Evolutionary conservation across 345 rosid species (phyloP).

Genomic region (Boechera stricta): DNA sequence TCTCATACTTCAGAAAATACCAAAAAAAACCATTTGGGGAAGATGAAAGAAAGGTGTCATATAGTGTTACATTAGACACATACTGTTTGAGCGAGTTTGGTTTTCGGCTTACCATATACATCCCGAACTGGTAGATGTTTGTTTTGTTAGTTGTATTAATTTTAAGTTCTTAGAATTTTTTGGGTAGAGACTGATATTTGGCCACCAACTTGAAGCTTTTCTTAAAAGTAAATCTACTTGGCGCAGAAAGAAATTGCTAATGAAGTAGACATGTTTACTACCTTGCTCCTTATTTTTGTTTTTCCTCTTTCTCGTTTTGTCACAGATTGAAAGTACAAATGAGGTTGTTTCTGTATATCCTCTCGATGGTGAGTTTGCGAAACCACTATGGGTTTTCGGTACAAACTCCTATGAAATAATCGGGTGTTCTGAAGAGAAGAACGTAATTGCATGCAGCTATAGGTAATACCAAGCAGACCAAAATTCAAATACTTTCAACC

Average conservation of each 20-base stretch:
- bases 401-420: constrained; percentile 77
- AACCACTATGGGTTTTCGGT: constrained; percentile 88
- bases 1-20: not conserved
- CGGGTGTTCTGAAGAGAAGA: constrained; percentile 60
- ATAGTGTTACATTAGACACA: not conserved
- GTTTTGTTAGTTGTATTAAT: not conserved
- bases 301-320: constrained; percentile 7
- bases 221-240: not conserved
- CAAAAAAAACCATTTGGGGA: not conserved
- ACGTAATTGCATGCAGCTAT: constrained; percentile 79
- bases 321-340: constrained; percentile 73
- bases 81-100: not conserved
- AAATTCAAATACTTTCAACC: constrained; percentile 7
- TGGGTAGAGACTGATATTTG: constrained; percentile 4
- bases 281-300: not conserved
- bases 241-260: not conserved
- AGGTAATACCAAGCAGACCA: constrained; percentile 56
- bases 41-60: not conserved
- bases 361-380: constrained; percentile 81
- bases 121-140: not conserved
- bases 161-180: not conserved
- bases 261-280: not conserved
- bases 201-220: constrained; percentile 18
- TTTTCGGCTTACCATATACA: not conserved
- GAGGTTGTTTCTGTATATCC: constrained; percentile 65